Base-by-base conservation (phyloP, 73 alveolate species). In the Strombidium stylifer region DNA sequence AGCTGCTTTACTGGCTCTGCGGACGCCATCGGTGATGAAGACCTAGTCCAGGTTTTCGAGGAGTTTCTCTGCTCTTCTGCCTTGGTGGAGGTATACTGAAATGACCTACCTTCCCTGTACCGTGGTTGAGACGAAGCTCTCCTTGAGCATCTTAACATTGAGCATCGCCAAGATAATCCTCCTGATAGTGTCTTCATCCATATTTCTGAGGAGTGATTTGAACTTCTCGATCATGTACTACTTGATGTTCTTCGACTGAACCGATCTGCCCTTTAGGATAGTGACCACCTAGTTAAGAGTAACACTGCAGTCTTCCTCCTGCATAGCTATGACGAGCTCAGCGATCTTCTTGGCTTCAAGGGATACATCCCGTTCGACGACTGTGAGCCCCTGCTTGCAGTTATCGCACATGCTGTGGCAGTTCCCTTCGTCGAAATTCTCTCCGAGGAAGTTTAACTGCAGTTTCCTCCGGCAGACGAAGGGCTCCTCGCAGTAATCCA, bases 401-500 rank as follows among this genome's bases (percentile, higher is more conserved):
- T 60, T 60, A 60, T 60, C 74, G 19, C 74, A 60, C 74, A 60
- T 60, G 23, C 42, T 3, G 7, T 40, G 37, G 68, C 98, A 91
- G 19, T 73, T 65, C 31, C 56, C 59, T 14, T 67, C 54, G 16
- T 79, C 82, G 47, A 87, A 87, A 16, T 71, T 24, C 59, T 91
- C 98, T 23, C 94, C 90, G 50, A 91, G 80, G 59, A 55, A 84
- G 10, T 67, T 39, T 4, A 91, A 68, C 37, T 74, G 71, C 37
- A 84, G 32, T 24, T 50, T 26, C 37, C 96, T 73, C 74, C 96
- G 61, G 48, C 98, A 91, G 54, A 47, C 64, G 39, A 19, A 69
- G 23, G 80, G 69, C 52, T 91, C 96, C 55, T 87, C 96, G 32
- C 93, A 87, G 45, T 69, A 79, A 32, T 79, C 85, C 12, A 79